Evolutionary conservation across 257 asterid species (phyloP).

Genomic region (Plantago major): DNA sequence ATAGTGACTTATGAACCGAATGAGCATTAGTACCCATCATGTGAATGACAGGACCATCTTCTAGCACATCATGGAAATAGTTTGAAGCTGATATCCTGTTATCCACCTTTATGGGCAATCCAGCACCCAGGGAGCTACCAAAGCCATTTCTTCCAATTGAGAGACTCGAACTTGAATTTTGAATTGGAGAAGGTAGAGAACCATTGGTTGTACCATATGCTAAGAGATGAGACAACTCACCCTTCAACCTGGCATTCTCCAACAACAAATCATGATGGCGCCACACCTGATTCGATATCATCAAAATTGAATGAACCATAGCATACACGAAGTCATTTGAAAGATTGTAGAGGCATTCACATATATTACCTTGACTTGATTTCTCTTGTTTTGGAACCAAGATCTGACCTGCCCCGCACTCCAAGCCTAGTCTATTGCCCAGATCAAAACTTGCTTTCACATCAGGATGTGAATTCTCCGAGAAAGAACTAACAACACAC

Average conservation of each 20-base stretch:
- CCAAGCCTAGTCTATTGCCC: constrained; percentile 74
- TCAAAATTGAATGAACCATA: neutral
- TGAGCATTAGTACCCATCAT: too few relatives aligned
- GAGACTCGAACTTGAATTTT: constrained; percentile 46
- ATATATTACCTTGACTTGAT: constrained; percentile 95
- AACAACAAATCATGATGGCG: constrained; percentile 50
- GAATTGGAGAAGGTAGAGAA: constrained; percentile 28
- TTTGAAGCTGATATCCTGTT: too few relatives aligned
- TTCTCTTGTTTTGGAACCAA: constrained; percentile 92
- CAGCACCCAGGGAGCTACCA: constrained; percentile 47
- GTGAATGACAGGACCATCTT: too few relatives aligned
- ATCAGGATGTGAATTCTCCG: constrained; percentile 97
- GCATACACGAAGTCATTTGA: neutral
- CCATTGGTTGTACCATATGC: constrained; percentile 22
- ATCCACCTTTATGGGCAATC: constrained; percentile 43
- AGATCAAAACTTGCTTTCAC: constrained; percentile 91
- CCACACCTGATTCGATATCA: constrained; percentile 43
- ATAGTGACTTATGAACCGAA: too few relatives aligned
- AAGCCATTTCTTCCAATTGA: constrained; percentile 39
- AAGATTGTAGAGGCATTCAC: neutral
- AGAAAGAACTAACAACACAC: constrained; percentile 48
- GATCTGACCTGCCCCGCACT: constrained; percentile 82
- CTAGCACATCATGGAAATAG: constrained; percentile 29
- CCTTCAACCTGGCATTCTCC: constrained; percentile 52
- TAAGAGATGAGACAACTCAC: constrained; percentile 40